These are phyloP conservation scores for Penicillium sp. DNA, from an alignment of 2,329 filamentous ascomycete species.

Conservation along the genomic window DNA sequence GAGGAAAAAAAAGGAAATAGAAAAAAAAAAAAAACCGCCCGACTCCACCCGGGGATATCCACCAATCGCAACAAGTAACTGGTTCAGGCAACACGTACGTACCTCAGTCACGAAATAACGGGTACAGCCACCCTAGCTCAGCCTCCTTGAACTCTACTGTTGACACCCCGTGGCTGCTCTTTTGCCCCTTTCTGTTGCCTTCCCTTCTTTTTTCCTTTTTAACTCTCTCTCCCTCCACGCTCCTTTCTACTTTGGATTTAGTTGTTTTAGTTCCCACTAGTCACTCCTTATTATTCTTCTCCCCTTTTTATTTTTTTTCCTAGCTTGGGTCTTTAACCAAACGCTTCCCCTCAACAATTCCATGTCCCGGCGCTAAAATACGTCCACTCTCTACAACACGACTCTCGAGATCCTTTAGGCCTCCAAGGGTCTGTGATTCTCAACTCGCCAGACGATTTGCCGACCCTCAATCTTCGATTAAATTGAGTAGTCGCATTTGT, in stretches of 20 bases:
- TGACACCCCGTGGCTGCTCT: neutral
- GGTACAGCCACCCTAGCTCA: neutral
- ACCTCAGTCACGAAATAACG: neutral
- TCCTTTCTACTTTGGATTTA: slow-evolving; percentile 2
- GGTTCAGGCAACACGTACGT: neutral
- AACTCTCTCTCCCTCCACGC: neutral
- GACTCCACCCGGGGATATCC: neutral
- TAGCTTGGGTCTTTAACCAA: neutral
- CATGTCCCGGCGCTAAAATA: neutral
- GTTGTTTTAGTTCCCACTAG: neutral
- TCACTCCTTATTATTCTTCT: slow-evolving; percentile 6
- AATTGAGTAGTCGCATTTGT: neutral
- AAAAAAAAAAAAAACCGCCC: neutral
- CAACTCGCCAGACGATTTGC: neutral
- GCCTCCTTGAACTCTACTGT: neutral
- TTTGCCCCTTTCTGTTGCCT: slow-evolving; percentile 1
- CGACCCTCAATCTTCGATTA: neutral
- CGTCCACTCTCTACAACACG: neutral
- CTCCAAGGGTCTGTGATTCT: neutral
- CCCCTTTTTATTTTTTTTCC: neutral
- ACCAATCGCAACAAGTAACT: neutral
- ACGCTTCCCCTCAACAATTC: neutral
- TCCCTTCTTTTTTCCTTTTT: too few species aligned
- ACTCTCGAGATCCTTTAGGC: neutral
- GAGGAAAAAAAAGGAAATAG: neutral